Evolutionary conservation across 257 asterid species (phyloP).

Genomic region (Solanum arcanum): DNA sequence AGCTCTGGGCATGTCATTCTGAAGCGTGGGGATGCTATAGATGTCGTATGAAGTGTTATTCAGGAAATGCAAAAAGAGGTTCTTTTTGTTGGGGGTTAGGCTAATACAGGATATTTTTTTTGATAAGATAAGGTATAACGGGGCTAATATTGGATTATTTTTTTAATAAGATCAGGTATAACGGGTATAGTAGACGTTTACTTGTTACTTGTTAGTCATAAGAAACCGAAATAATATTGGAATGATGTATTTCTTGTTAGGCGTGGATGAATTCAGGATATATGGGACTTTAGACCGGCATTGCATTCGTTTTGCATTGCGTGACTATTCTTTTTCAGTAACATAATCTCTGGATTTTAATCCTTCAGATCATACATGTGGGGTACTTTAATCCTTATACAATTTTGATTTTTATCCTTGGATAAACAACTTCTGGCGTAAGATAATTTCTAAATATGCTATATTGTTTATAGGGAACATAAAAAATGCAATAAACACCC

Average conservation of each 20-base stretch:
- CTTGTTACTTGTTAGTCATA: background rate
- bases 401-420: background rate
- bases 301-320: background rate
- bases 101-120: background rate
- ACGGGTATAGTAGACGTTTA: background rate
- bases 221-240: background rate
- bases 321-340: background rate
- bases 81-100: background rate
- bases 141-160: background rate
- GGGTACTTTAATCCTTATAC: background rate
- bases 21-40: background rate
- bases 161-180: background rate
- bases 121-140: background rate
- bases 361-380: background rate
- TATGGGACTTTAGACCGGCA: background rate
- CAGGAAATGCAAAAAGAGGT: background rate
- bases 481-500: background rate
- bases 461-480: background rate
- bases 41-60: background rate
- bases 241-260: background rate
- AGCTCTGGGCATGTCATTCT: background rate
- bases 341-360: background rate
- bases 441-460: background rate
- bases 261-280: background rate
- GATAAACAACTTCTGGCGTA: background rate